These are phyloP conservation scores for Sporothrix globosa DNA, from an alignment of 2,329 filamentous ascomycete species.

Conservation along the genomic window DNA sequence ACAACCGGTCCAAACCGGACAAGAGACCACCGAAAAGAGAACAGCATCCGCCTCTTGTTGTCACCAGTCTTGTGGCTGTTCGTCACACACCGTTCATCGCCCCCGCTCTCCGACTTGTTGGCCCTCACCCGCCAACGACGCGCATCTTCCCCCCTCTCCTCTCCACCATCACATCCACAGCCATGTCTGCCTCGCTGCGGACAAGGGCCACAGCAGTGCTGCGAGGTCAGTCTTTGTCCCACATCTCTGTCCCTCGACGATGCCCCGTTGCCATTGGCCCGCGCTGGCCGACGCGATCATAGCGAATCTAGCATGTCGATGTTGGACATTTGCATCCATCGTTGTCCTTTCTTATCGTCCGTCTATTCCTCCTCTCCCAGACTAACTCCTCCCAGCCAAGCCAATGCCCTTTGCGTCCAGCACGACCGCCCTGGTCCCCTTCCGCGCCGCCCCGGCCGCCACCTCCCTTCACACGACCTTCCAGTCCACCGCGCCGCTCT, in stretches of 20 bases:
- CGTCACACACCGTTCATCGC: not conserved
- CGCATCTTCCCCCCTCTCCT: constrained; percentile 13
- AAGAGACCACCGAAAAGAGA: constrained; percentile 1
- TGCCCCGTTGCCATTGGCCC: not conserved
- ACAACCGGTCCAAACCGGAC: not conserved
- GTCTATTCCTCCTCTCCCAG: not conserved
- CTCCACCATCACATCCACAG: constrained; percentile 34
- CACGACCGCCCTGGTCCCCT: constrained; percentile 61
- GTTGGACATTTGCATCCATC: not conserved
- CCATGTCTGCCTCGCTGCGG: constrained; percentile 56
- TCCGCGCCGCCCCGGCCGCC: constrained; percentile 55
- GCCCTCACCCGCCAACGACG: constrained; percentile 20
- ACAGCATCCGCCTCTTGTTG: constrained; percentile 2
- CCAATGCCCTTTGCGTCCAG: constrained; percentile 49
- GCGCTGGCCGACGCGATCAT: not conserved
- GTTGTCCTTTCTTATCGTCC: not conserved
- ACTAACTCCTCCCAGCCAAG: constrained; percentile 57
- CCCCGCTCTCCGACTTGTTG: not conserved
- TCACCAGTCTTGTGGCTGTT: not conserved
- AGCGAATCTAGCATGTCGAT: not conserved
- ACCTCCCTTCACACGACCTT: constrained; percentile 54
- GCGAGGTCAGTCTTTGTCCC: constrained; percentile 49
- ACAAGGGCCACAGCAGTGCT: constrained; percentile 57
- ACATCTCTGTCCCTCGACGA: not conserved
- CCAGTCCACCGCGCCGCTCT: constrained; percentile 63